Evolutionary conservation across 805 yeast species (phyloP).

Genomic region (Groenewaldozyma salmanticensis): DNA sequence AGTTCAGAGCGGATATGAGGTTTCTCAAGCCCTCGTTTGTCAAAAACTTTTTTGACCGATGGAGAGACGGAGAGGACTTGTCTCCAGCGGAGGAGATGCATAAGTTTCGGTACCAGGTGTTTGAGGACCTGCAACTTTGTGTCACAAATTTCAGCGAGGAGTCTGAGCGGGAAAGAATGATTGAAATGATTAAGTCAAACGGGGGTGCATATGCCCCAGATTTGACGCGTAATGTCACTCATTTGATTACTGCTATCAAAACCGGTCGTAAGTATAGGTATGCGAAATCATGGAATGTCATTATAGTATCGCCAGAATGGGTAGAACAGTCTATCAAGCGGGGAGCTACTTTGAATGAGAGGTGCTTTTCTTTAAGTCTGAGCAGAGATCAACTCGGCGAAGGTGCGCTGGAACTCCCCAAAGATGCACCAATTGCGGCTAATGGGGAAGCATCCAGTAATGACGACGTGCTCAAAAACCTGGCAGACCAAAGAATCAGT

Average conservation of each 20-base stretch:
- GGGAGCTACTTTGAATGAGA: constrained; percentile 32
- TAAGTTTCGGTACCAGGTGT: constrained; percentile 17
- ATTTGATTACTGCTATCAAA: constrained; percentile 23
- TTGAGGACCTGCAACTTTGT: constrained; percentile 29
- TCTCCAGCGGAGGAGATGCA: constrained; percentile 20
- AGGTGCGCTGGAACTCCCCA: constrained; percentile 24
- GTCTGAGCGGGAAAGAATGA: constrained; percentile 19
- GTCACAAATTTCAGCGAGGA: constrained; percentile 29
- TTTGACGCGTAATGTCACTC: constrained; percentile 20
- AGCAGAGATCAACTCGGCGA: constrained; percentile 26
- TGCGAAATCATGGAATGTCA: constrained; percentile 33
- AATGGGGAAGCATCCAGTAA: constrained; percentile 17
- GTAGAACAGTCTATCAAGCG: constrained; percentile 32
- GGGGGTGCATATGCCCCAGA: constrained; percentile 28
- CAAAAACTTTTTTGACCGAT: constrained; percentile 34
- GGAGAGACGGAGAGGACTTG: constrained; percentile 44
- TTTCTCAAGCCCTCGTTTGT: constrained; percentile 44
- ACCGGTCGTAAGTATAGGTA: constrained; percentile 28
- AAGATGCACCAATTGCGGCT: constrained; percentile 11
- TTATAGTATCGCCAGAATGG: constrained; percentile 38
- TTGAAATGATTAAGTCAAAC: constrained; percentile 20
- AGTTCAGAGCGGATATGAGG: constrained; percentile 38
- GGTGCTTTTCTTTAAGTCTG: constrained; percentile 25
- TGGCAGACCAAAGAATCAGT: constrained; percentile 3
- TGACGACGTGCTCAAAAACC: neutral